phyloP scores from a whole-genome alignment of 164 flowering plant species.

The Litsea cubeba region DNA sequence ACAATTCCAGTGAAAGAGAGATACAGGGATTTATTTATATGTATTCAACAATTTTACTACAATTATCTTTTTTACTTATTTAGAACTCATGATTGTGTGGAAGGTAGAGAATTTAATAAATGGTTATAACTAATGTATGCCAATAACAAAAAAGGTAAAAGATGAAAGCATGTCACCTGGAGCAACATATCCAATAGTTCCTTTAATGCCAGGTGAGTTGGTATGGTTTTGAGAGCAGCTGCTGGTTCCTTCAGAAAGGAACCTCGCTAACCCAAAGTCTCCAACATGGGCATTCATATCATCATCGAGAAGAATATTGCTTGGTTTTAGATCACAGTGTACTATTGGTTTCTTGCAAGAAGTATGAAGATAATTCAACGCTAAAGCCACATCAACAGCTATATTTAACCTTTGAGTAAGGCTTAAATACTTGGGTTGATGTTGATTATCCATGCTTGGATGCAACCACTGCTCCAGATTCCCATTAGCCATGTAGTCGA shows the following conservation, averaged over 20 bases:
- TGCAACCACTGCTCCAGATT: constrained; percentile 25
- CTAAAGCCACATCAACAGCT: constrained; percentile 29
- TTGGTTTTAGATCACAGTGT: constrained; percentile 34
- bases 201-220: constrained; percentile 21
- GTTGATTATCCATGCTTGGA: neutral
- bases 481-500: constrained; percentile 23
- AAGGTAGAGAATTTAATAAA: too few species aligned
- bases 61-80: too few species aligned
- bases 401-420: constrained; percentile 23
- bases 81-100: too few species aligned
- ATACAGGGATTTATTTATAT: too few species aligned
- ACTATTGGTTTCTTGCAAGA: constrained; percentile 17
- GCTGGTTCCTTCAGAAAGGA: constrained; percentile 2
- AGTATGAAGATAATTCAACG: constrained; percentile 27
- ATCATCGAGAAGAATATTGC: constrained; percentile 30
- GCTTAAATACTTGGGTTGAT: constrained; percentile 1
- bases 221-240: neutral
- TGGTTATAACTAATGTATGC: too few species aligned
- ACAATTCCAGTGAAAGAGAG: too few species aligned
- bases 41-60: too few species aligned
- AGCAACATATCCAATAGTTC: constrained; percentile 18
- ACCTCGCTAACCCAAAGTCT: constrained; percentile 31
- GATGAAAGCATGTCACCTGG: neutral
- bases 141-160: neutral
- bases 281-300: constrained; percentile 31